phyloP scores from a whole-genome alignment of 1,284 basidiomycete genomes.

The Cystobasidium slooffiae region DNA sequence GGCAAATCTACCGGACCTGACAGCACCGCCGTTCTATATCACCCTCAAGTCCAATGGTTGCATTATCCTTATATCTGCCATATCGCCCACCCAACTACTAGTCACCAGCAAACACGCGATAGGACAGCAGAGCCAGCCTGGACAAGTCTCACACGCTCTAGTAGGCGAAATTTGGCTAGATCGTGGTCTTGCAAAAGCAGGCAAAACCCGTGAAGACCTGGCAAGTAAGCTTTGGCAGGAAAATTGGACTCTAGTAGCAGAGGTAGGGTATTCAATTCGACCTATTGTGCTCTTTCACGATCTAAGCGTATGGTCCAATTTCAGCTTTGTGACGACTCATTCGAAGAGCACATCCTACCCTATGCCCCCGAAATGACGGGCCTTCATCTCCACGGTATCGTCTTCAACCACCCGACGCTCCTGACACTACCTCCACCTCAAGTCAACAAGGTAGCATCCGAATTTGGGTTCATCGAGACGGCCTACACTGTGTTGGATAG shows the following conservation, averaged over 20 bases:
- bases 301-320: not conserved
- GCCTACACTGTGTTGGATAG: slow-evolving; percentile 66
- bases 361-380: slow-evolving; percentile 83
- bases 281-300: slow-evolving; percentile 23
- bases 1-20: slow-evolving; percentile 72
- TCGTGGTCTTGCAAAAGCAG: slow-evolving; percentile 69
- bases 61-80: slow-evolving; percentile 92
- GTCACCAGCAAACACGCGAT: slow-evolving; percentile 92
- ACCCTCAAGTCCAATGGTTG: slow-evolving; percentile 97
- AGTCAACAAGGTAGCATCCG: slow-evolving; percentile 78
- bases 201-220: slow-evolving; percentile 73
- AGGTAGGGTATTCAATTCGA: slow-evolving; percentile 63
- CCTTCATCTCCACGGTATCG: slow-evolving; percentile 91
- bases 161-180: slow-evolving; percentile 82
- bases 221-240: slow-evolving; percentile 77
- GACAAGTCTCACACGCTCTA: slow-evolving; percentile 65
- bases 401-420: slow-evolving; percentile 73
- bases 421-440: slow-evolving; percentile 69
- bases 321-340: slow-evolving; percentile 93
- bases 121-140: slow-evolving; percentile 62
- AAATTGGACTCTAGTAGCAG: slow-evolving; percentile 87
- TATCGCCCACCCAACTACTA: slow-evolving; percentile 74
- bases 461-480: slow-evolving; percentile 92
- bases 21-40: slow-evolving; percentile 79
- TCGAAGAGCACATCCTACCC: slow-evolving; percentile 94